Conservation (phyloP, 495 filamentous ascomycete species). For the Penicillium antarcticum region DNA sequence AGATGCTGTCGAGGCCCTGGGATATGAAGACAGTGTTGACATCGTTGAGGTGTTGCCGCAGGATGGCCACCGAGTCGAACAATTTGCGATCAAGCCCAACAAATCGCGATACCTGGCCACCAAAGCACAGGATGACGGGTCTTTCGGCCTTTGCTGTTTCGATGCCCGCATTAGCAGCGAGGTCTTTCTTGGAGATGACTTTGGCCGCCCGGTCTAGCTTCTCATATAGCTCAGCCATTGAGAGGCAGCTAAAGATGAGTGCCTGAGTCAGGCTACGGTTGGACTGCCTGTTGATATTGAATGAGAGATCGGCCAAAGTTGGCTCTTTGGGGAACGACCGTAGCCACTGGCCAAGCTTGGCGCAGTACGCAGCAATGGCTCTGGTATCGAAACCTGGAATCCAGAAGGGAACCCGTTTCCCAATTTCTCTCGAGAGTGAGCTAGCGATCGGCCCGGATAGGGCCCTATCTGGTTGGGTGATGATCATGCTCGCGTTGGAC, state of each 20-base stretch:
- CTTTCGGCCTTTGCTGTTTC: neutral
- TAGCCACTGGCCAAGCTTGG: no score
- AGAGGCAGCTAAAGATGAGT: neutral
- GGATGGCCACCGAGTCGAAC: slow-evolving; percentile 29
- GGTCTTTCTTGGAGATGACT: no score
- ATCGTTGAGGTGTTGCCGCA: slow-evolving; percentile 36
- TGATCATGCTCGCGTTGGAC: slow-evolving; percentile 36
- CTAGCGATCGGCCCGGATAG: no score
- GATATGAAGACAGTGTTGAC: slow-evolving; percentile 8
- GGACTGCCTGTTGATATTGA: neutral
- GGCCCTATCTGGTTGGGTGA: no score
- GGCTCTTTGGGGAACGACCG: no score
- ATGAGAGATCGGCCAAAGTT: neutral
- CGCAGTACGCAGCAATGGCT: neutral
- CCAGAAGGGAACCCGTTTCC: no score
- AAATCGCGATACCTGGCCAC: slow-evolving; percentile 46
- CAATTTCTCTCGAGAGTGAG: no score
- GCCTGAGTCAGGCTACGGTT: neutral
- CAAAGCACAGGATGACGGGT: slow-evolving; percentile 52
- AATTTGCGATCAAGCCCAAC: slow-evolving; percentile 38
- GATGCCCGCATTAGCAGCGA: no score
- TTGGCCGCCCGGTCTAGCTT: no score
- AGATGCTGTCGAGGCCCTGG: slow-evolving; percentile 35
- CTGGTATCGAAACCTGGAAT: neutral
- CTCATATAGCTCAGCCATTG: neutral